Conservation (phyloP, 805 yeast genomes). For the Ogataea pignaliae region DNA sequence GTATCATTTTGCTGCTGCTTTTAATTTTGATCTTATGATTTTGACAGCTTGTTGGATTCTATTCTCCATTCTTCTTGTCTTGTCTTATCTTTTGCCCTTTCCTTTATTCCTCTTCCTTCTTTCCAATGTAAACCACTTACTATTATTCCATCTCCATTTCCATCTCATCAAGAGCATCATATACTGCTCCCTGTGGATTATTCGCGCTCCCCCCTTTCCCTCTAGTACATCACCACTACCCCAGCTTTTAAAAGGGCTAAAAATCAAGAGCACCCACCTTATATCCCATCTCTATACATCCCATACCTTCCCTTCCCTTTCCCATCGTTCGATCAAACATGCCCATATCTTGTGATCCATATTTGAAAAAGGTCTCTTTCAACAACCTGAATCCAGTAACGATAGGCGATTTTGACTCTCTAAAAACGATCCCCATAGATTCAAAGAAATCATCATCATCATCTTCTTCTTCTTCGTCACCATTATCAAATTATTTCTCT, state of each 20-base stretch:
- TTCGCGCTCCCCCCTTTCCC: too few species aligned
- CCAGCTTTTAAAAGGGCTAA: too few species aligned
- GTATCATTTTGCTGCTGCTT: too few species aligned
- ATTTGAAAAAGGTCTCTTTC: conserved; percentile 10
- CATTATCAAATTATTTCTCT: not conserved
- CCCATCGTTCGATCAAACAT: conserved; percentile 1
- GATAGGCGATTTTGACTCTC: too few species aligned
- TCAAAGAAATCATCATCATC: not conserved
- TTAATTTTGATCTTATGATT: too few species aligned
- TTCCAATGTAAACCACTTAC: not conserved
- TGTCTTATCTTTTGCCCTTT: not conserved
- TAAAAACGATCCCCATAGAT: too few species aligned
- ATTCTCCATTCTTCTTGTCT: too few species aligned
- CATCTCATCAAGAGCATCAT: not conserved
- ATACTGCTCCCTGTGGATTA: too few species aligned
- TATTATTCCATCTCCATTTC: not conserved
- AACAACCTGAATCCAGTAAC: conserved; percentile 6
- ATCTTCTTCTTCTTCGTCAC: not conserved
- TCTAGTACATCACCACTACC: too few species aligned
- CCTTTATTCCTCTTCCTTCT: not conserved
- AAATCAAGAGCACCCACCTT: too few species aligned
- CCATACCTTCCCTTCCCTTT: not conserved
- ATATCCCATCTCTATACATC: too few species aligned
- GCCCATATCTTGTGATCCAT: conserved; percentile 1
- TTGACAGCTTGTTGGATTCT: too few species aligned